A percentile compares a stretch with the other conserved stretches of the same genome.
Evolutionary conservation across 371 early-diverging fungal genomes (phyloP).

Genomic region (Mucor lusitanicus): DNA sequence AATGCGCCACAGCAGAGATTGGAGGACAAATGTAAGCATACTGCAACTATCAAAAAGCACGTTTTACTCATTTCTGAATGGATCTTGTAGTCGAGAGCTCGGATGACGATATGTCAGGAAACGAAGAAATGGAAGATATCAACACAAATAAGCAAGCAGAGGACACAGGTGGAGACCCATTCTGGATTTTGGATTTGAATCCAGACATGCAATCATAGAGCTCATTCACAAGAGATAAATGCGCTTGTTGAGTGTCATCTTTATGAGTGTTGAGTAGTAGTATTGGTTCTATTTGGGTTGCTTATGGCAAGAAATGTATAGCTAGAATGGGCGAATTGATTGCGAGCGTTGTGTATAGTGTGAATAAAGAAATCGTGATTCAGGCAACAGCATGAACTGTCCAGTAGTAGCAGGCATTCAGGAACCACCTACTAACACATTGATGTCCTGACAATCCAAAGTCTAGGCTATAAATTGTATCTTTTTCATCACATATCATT

Average conservation of each 20-base stretch:
- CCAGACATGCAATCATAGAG: slow-evolving; percentile 39
- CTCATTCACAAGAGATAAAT: no score
- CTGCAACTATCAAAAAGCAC: neutral
- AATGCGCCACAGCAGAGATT: slow-evolving; percentile 28
- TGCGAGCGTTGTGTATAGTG: no score
- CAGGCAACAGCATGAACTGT: no score
- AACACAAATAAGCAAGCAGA: slow-evolving; percentile 21
- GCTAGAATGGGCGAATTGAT: no score
- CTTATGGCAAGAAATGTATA: neutral
- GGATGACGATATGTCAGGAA: slow-evolving; percentile 36
- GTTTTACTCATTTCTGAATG: neutral
- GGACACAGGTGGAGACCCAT: slow-evolving; percentile 41
- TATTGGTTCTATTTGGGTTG: neutral
- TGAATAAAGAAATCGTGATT: no score
- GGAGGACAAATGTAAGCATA: slow-evolving; percentile 39
- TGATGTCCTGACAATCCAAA: no score
- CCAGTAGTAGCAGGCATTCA: no score
- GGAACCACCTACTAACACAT: no score
- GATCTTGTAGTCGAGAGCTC: slow-evolving; percentile 41
- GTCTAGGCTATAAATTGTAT: no score
- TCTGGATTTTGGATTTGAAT: slow-evolving; percentile 55
- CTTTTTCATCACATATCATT: no score
- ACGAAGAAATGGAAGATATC: slow-evolving; percentile 28
- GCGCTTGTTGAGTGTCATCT: no score
- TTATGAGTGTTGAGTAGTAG: neutral